Base-by-base conservation (phyloP, 1,139 yeast genomes). In the Candida albicans region DNA sequence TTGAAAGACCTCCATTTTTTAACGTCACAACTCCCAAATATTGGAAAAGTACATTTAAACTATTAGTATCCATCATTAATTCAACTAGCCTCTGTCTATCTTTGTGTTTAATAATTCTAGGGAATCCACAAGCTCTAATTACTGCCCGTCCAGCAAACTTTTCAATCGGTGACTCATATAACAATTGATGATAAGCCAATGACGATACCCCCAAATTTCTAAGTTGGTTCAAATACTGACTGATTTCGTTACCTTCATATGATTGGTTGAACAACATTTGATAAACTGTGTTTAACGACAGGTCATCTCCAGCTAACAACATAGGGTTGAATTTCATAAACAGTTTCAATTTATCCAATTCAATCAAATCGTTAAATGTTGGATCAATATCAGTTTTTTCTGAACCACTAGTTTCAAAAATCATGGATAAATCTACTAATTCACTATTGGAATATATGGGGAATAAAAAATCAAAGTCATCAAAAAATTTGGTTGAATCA, bases 241-340 rank as follows among this genome's bases (percentile, higher is more conserved):
- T 24, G 2, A 40, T 32, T 30, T 37, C 37, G 7, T 22, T 22
- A 33, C 24, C 26, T 10, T 37, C 30, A 28, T 37, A 32, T 6
- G 14, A n/a, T 10, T 31, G 13, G 3, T 24, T 14, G 14, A 35
- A 39, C 6, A 36, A 29, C 5, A 18, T 12, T 7, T 34, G 15
- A 15, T 15, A 41, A 4, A 43, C 13, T 12, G 18, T 13, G 13
- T n/a, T 13, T 8, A 46, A 24, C 12, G 33, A 8, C 9, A 8
- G 14, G 7, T 42, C 32, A 11, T 33, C 27, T 13, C 44, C 46
- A 18, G 42, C 39, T 22, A 50, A 32, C 22, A 46, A 39, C 8
- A 50, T 28, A 1, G 53, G 53, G 38, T 44, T 43, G 11, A 50
- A 25, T 15, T 39, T 35, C 4, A 44, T 29, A 22, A 26, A 26